Base-by-base conservation (phyloP, 371 early-diverging fungal species). In the Mortierella sp. region DNA sequence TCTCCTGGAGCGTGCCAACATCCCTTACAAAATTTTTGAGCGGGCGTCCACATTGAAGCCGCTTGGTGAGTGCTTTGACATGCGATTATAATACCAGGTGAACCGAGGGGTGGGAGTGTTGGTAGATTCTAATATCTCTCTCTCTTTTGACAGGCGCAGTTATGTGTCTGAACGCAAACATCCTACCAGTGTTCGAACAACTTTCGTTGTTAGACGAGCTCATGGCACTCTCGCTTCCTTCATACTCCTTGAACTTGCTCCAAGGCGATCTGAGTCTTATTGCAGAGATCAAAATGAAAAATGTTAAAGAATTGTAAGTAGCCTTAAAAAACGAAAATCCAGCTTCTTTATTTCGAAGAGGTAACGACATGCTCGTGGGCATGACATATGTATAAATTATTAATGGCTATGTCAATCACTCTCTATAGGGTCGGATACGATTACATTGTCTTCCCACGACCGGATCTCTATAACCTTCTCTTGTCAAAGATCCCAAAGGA, bases 171-270 rank as follows among this genome's bases (percentile, higher is more conserved):
- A 46, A 46, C 3, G 30, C 58, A 27, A 50, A 50, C 26, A 47
- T 69, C 21, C 34, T 62, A 39, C 62, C 70, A 17, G 46, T 62
- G 6, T 52, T 69, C 6, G 57, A 62, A 31, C 70, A 69, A n/a
- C 23, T 69, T 15, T 57, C 27, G 2, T 7, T 69, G 12, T 46
- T 56, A 11, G 32, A 61, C 4, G 62, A 69, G 2, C 15, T 69
- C 24, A 23, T 51, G 43, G 49, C 60, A 26, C 2, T 61, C 0
- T 50, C 69, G 0, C 44, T 56, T 4, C 57, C 56, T 14, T 42
- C 46, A 30, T 31, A 27, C 17, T 51, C 28, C 21, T 51, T 56
- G 43, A 52, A 62, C 15, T 39, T 61, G 8, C 50, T 50, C 55
- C n/a, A 34, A 17, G 60, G 55, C 27, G 51, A 60, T 21, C 17